Percentiles rank a stretch among this genome's conserved stretches.
Evolutionary conservation across 805 yeast genomes (phyloP).

Genomic region (Isabelozyma heimii): DNA sequence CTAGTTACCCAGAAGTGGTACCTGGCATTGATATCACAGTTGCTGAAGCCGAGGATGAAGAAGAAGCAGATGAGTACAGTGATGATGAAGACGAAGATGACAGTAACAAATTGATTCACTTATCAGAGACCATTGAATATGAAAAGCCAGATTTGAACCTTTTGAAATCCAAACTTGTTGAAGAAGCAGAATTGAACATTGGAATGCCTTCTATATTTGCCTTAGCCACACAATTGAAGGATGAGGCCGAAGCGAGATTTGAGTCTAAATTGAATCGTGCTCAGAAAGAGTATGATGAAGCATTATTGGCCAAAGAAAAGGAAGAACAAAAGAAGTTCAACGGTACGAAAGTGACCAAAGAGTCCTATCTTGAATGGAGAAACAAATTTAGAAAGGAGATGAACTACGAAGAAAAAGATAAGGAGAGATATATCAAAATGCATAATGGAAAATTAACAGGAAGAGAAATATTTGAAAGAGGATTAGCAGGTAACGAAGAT

Average conservation of each 20-base stretch:
- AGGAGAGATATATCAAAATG: slow-evolving; percentile 49
- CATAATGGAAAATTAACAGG: slow-evolving; percentile 84
- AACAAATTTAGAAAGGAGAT: slow-evolving; percentile 64
- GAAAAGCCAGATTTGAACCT: slow-evolving; percentile 43
- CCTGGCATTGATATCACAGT: slow-evolving; percentile 53
- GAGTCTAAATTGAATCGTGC: slow-evolving; percentile 50
- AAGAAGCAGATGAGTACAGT: slow-evolving; percentile 38
- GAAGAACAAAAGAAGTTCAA: slow-evolving; percentile 86
- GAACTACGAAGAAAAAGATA: slow-evolving; percentile 61
- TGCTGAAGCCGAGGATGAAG: slow-evolving; percentile 27
- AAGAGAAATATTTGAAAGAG: slow-evolving; percentile 83
- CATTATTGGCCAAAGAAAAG: slow-evolving; percentile 61
- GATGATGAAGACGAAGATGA: slow-evolving; percentile 45
- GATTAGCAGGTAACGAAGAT: slow-evolving; percentile 73
- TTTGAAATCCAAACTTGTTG: slow-evolving; percentile 41
- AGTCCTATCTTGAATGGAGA: slow-evolving; percentile 76
- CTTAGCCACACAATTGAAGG: slow-evolving; percentile 72
- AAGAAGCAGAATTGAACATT: slow-evolving; percentile 70
- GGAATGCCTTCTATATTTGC: slow-evolving; percentile 95
- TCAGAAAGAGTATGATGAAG: slow-evolving; percentile 59
- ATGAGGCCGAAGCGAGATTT: slow-evolving; percentile 70
- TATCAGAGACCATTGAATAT: slow-evolving; percentile 60
- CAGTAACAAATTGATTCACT: slow-evolving; percentile 43
- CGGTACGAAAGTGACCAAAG: slow-evolving; percentile 87
- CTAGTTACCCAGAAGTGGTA: slow-evolving; percentile 74